Evolutionary conservation across 305 asterid genomes (phyloP), one percentile per base, ranked within the genome.

Genomic region (Rubia occidens): DNA sequence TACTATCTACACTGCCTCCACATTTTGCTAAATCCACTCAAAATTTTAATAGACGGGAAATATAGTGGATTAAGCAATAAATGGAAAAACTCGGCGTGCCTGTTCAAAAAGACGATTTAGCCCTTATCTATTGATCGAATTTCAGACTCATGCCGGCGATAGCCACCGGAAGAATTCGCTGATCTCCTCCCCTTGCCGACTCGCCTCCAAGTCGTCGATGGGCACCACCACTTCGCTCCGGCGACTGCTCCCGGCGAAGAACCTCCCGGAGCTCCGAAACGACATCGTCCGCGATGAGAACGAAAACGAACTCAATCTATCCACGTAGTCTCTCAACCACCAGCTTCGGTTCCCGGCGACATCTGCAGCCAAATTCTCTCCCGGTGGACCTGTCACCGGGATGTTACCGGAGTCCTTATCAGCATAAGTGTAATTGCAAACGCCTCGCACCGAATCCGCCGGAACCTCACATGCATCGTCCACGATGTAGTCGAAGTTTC

Each of bases 121-220:
- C 13, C 80, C 72, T 60, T 8, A 6, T 1, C 8, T 1, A 4
- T 11, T 15, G 17, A 35, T 29, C 54, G 78, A 81, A 83, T 78
- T 82, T 81, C 85, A 73, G 26, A 72, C 7, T 83, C 80, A 88
- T 64, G 85, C 82, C 70, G 92, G 95, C 14, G 97, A 94, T 2
- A 94, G 83, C 98, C 97, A 94, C 75, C 96, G 95, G 67, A 94
- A 90, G 32, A 90, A 60, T 69, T 94, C 96, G 61, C 96, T 89
- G 69, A 94, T 94, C 65, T 94, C 98, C 72, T 94, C 97, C 17
- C 98, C 98, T 42, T 78, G 83, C 2, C 88, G 86, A 63, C 81
- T 83, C 66, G 92, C 95, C 80, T 93, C 97, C 81, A 90, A 71
- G 70, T 93, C 98, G 45, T 80, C 90, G 70, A 80, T 77, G 24